Evolutionary conservation across 192 early-diverging fungal species (phyloP), one percentile per base, ranked within the genome.

Genomic region (Coemansia umbellata): DNA sequence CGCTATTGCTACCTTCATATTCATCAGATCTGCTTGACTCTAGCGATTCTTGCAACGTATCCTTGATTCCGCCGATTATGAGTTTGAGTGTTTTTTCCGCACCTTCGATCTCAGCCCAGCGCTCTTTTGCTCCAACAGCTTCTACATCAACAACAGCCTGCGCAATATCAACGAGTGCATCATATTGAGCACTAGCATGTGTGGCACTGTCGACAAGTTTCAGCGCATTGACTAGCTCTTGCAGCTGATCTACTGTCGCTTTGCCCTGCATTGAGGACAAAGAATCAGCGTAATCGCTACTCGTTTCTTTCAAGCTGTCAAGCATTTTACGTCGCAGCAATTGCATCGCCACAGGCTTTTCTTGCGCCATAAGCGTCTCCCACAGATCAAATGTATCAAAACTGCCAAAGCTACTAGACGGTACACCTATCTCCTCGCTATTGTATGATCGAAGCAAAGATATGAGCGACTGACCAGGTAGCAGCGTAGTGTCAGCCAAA

Each of bases 81-180:
- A 76, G 58, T 55, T 64, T 60, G 21, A 76, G 39, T 5, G 73
- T 76, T 51, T 76, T 76, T 31, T 76, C 73, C 4, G 58, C 66
- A 6, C 66, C 53, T 37, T 69, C 57, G 5, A 51, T 54, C 53
- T 76, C 66, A 19, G 55, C 48, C 73, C 73, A 76, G 15, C 32
- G 57, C 42, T 57, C 58, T 11, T 45, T 53, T 15, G 11, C 35
- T 0, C 31, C 54, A 11, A 48, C 32, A 0, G 26, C 26, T 37
- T 61, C 54, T 2, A 42, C 27, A 17, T 33, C 37, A 10, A 51
- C 53, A 19, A 59, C 50, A 8, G 55, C 50, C 4, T 54, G 60
- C n/a, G 48, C 55, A 31, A 70, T 26, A 0, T 40, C 32, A 9
- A 54, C 40, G n/a, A 59, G 47, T 1, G 37, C 56, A 13, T 40